These are phyloP conservation scores for Mucor saturninus DNA, from an alignment of 371 early-diverging fungal genomes.

Conservation along the genomic window DNA sequence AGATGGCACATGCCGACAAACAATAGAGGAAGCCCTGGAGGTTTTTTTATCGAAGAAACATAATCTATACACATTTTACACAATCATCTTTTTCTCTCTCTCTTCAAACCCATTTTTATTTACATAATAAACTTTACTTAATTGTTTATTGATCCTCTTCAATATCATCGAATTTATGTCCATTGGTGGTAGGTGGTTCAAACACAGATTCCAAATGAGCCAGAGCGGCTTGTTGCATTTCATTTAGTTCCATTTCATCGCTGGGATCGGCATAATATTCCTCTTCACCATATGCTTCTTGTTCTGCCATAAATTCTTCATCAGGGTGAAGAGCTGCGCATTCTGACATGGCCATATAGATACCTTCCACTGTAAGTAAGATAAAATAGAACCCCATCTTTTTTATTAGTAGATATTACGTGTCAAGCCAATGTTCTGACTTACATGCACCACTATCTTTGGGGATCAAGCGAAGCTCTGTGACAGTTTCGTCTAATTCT, in stretches of 20 bases:
- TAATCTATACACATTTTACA: neutral
- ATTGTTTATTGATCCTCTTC: slow-evolving; percentile 8
- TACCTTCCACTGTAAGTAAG: slow-evolving; percentile 64
- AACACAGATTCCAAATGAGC: slow-evolving; percentile 48
- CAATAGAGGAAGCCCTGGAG: slow-evolving; percentile 17
- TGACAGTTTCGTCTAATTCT: slow-evolving; percentile 59
- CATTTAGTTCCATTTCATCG: slow-evolving; percentile 47
- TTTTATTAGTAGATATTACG: no score
- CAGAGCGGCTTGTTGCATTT: slow-evolving; percentile 54
- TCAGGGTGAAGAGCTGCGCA: slow-evolving; percentile 83
- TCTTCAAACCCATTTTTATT: neutral
- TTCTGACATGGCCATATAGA: slow-evolving; percentile 74
- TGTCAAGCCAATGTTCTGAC: slow-evolving; percentile 14
- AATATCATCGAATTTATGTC: slow-evolving; percentile 8
- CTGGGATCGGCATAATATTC: slow-evolving; percentile 53
- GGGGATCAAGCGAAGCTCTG: slow-evolving; percentile 74
- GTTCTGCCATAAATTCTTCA: slow-evolving; percentile 49
- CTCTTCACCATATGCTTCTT: slow-evolving; percentile 52
- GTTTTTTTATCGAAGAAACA: neutral
- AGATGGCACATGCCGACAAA: slow-evolving; percentile 21
- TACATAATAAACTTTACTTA: neutral
- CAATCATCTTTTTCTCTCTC: neutral
- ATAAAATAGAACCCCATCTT: neutral
- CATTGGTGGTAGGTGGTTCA: slow-evolving; percentile 30
- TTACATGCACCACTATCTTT: slow-evolving; percentile 64